Evolutionary conservation across 1,284 basidiomycete species (phyloP).

Genomic region (Sanghuangporus baumii): DNA sequence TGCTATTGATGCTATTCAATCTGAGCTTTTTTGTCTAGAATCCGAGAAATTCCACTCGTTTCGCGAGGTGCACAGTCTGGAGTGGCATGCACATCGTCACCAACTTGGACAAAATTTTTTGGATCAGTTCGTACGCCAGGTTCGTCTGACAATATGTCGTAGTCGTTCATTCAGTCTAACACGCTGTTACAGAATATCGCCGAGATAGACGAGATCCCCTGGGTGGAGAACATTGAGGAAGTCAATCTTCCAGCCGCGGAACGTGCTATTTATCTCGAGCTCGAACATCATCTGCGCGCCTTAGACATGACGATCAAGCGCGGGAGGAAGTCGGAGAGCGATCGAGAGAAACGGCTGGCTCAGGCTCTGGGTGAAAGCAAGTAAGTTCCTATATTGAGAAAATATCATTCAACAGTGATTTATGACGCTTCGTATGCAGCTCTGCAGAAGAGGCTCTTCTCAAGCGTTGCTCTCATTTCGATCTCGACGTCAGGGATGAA

Average conservation of each 20-base stretch:
- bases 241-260: slow-evolving; percentile 87
- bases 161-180: neutral
- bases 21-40: slow-evolving; percentile 36
- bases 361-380: slow-evolving; percentile 86
- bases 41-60: slow-evolving; percentile 95
- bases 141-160: slow-evolving; percentile 28
- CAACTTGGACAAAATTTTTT: slow-evolving; percentile 81
- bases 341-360: slow-evolving; percentile 84
- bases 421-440: slow-evolving; percentile 31
- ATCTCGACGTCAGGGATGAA: slow-evolving; percentile 69
- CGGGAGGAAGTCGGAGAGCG: slow-evolving; percentile 82
- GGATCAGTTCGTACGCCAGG: slow-evolving; percentile 80
- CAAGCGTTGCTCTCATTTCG: slow-evolving; percentile 92
- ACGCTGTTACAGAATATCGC: slow-evolving; percentile 71
- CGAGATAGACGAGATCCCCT: slow-evolving; percentile 94
- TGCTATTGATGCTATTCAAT: slow-evolving; percentile 10
- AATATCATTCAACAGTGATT: slow-evolving; percentile 2
- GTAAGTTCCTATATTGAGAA: slow-evolving; percentile 36
- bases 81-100: slow-evolving; percentile 89
- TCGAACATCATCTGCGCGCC: slow-evolving; percentile 91
- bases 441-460: slow-evolving; percentile 87
- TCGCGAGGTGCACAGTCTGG: slow-evolving; percentile 86
- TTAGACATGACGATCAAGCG: slow-evolving; percentile 85
- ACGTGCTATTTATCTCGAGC: slow-evolving; percentile 90
- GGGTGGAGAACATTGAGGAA: slow-evolving; percentile 59